These are phyloP conservation scores for Penicillium griseofulvum DNA, from an alignment of 2,329 filamentous ascomycete species.

Conservation along the genomic window DNA sequence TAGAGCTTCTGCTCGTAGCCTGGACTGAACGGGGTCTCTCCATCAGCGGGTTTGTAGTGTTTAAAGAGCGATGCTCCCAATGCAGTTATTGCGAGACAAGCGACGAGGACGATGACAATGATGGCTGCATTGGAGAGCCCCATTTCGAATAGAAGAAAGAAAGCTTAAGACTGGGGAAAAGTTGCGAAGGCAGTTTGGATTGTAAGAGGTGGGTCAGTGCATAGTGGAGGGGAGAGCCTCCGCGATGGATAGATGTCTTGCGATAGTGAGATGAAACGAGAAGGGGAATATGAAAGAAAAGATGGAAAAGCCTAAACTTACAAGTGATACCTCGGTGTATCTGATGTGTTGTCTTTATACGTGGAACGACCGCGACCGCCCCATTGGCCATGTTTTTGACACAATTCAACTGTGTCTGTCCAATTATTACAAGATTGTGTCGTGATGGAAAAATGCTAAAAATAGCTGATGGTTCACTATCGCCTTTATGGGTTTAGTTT, in stretches of 20 bases:
- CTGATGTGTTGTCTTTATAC: neutral
- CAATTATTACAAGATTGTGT: neutral
- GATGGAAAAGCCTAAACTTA: neutral
- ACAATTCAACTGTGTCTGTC: neutral
- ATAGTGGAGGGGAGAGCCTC: neutral
- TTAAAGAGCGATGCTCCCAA: slow-evolving; percentile 32
- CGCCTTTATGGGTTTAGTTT: neutral
- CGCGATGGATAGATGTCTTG: neutral
- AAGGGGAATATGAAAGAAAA: neutral
- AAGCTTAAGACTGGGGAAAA: neutral
- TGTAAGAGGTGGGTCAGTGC: slow-evolving; percentile 1
- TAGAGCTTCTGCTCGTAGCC: slow-evolving; percentile 31
- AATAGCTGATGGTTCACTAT: neutral
- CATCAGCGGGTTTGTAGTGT: slow-evolving; percentile 26
- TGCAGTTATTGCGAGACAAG: slow-evolving; percentile 29
- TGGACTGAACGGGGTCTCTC: slow-evolving; percentile 16
- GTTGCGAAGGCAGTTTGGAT: neutral
- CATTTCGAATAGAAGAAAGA: slow-evolving; percentile 11
- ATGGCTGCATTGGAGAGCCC: slow-evolving; percentile 24
- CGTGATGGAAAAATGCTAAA: neutral
- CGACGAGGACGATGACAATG: slow-evolving; percentile 35
- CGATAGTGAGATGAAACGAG: neutral
- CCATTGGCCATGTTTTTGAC: neutral
- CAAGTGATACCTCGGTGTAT: neutral
- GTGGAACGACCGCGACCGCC: neutral